These are phyloP conservation scores for Bipolaris sorokiniana DNA, from an alignment of 2,329 filamentous ascomycete genomes.

Conservation along the genomic window DNA sequence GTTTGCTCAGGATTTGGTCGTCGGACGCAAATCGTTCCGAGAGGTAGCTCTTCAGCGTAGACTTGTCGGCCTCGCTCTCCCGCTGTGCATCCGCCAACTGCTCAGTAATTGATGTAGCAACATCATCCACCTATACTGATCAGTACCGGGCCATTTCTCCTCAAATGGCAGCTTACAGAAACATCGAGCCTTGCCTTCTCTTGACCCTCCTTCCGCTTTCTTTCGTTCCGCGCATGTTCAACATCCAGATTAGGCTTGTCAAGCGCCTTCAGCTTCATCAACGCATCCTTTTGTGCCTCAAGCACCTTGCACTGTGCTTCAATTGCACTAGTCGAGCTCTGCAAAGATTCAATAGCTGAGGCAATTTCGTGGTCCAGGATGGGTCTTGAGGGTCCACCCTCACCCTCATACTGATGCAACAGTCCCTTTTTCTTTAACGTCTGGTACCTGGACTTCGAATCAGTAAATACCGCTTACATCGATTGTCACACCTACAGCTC, in stretches of 20 bases:
- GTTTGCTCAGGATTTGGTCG: constrained; percentile 67
- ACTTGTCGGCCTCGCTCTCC: constrained; percentile 56
- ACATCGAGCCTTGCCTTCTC: constrained; percentile 53
- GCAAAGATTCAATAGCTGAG: constrained; percentile 67
- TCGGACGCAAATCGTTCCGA: constrained; percentile 64
- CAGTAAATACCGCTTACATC: not conserved
- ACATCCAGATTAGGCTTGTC: constrained; percentile 50
- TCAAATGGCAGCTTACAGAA: constrained; percentile 26
- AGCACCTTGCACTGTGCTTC: constrained; percentile 68
- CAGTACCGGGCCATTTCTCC: not conserved
- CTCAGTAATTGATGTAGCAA: constrained; percentile 36
- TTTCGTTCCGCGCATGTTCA: constrained; percentile 49
- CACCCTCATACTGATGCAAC: constrained; percentile 39
- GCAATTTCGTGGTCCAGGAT: constrained; percentile 66
- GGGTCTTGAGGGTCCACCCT: constrained; percentile 49
- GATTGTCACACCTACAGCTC: constrained; percentile 47
- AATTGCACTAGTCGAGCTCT: constrained; percentile 68
- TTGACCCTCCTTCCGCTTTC: constrained; percentile 44
- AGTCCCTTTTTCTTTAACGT: constrained; percentile 43
- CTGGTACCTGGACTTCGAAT: constrained; percentile 35
- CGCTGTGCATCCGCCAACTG: constrained; percentile 53
- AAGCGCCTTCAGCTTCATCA: constrained; percentile 61
- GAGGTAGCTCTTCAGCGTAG: constrained; percentile 57
- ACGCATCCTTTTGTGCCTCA: constrained; percentile 66
- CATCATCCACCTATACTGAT: constrained; percentile 37